Base-by-base conservation (phyloP, 768 basidiomycete genomes). In the Suillus brevipes region DNA sequence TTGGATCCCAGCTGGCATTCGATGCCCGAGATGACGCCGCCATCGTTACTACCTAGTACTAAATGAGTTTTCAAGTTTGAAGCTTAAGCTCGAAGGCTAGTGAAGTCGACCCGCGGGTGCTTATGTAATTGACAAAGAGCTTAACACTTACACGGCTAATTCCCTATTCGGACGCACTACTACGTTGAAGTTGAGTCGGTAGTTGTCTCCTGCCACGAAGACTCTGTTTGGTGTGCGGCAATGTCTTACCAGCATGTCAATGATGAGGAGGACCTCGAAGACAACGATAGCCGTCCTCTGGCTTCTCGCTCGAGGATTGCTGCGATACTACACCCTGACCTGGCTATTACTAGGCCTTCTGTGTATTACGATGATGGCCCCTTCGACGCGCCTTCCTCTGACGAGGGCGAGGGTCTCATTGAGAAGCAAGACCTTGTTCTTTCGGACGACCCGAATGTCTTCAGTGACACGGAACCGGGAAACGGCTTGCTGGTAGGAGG, bases 1-100 rank as follows among this genome's bases (percentile, higher is more conserved):
- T 79, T 23, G 96, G 95, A 74, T 98, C 96, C 96, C 95, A 97
- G 67, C 87, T 90, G 36, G 81, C 76, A 59, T 78, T 71, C 28
- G 36, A 34, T 45, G 78, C 77, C 66, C 81, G 82, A 62, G 76
- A 68, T 45, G 75, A 76, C 49, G 78, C 67, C 80, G 81, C 81
- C 64, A 45, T 65, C 37, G 18, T 37, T 28, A 18, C 45, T 56
- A 42, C 53, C 4, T 34, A 28, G 13, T 50, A 52, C 38, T 60
- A 20, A 43, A 31, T 9, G 9, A 53, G 28, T 18, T 53, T 31
- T 53, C 28, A 18, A 61, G 45, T 34, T 13, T 50, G 23, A 40
- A 28, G 14, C 2, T 6, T 8, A 2, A 36, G 1, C n/a, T n/a
- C n/a, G n/a, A n/a, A n/a, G n/a, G n/a, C n/a, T 16, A n/a, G 4